These are phyloP conservation scores for Xanthoparmelia taractica DNA, from an alignment of 495 filamentous ascomycete genomes.

Conservation along the genomic window DNA sequence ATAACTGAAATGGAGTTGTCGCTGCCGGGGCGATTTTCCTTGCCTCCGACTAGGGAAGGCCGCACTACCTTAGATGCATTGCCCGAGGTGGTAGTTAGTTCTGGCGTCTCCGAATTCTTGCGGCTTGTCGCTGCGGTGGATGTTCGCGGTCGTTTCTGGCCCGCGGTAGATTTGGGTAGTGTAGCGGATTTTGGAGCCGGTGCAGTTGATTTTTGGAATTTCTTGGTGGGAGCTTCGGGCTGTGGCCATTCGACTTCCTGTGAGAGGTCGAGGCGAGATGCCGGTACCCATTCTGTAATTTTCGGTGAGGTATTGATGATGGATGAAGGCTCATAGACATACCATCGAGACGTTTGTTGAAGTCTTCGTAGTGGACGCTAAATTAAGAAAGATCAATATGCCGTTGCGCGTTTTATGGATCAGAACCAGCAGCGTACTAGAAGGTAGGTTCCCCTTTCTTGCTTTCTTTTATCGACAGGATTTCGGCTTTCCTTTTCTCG, in stretches of 20 bases:
- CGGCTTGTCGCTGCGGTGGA: constrained; percentile 39
- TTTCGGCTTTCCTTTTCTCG: constrained; percentile 82
- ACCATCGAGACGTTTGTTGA: constrained; percentile 95
- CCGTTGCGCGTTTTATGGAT: constrained; percentile 8
- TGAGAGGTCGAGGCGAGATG: constrained; percentile 70
- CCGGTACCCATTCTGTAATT: constrained; percentile 73
- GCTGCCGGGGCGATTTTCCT: constrained; percentile 49
- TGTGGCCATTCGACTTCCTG: constrained; percentile 71
- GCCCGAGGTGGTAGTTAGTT: constrained; percentile 39
- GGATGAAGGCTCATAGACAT: constrained; percentile 12
- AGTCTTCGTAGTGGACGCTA: constrained; percentile 93
- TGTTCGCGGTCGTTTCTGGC: constrained; percentile 44
- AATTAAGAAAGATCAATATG: constrained; percentile 16
- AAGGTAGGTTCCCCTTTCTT: constrained; percentile 77
- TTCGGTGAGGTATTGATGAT: constrained; percentile 11
- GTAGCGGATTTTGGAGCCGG: constrained; percentile 41
- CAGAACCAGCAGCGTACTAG: constrained; percentile 48
- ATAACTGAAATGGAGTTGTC: constrained; percentile 47
- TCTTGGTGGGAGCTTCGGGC: constrained; percentile 63
- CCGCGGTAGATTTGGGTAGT: constrained; percentile 25
- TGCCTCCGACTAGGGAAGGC: constrained; percentile 40
- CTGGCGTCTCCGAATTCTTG: constrained; percentile 52
- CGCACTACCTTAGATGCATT: constrained; percentile 44
- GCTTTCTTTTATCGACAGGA: constrained; percentile 69
- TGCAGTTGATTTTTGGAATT: constrained; percentile 43